These are phyloP conservation scores for Penicillium verhagenii DNA, from an alignment of 495 filamentous ascomycete genomes.

Conservation along the genomic window DNA sequence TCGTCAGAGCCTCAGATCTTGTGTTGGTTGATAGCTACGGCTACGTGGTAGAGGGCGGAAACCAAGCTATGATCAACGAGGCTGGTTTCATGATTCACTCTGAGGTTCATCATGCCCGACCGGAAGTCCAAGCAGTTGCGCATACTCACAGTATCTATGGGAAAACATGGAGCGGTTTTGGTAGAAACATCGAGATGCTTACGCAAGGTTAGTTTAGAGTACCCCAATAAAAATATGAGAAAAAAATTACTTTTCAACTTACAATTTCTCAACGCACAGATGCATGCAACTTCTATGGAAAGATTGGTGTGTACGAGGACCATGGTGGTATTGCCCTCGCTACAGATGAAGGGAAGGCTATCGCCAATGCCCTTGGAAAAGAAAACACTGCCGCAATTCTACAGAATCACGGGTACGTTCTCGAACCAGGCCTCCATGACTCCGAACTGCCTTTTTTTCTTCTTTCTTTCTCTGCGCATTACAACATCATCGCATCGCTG, in stretches of 20 bases:
- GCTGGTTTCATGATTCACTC: neutral
- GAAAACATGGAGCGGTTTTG: conserved; percentile 31
- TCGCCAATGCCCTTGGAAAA: conserved; percentile 49
- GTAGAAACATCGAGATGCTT: conserved; percentile 36
- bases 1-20: conserved; percentile 37
- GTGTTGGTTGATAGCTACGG: conserved; percentile 38
- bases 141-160: conserved; percentile 37
- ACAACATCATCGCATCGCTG: too few relatives aligned
- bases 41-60: conserved; percentile 35
- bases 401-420: conserved; percentile 61
- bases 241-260: neutral
- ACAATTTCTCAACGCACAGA: conserved; percentile 13
- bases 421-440: too few relatives aligned
- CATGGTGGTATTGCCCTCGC: conserved; percentile 52
- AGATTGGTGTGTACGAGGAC: conserved; percentile 40
- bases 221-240: neutral
- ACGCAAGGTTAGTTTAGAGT: conserved; percentile 43
- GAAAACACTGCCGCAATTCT: conserved; percentile 54
- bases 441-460: too few relatives aligned
- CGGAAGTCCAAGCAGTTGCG: conserved; percentile 22
- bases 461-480: too few relatives aligned
- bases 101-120: neutral
- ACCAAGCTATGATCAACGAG: neutral
- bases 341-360: conserved; percentile 52
- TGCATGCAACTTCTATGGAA: conserved; percentile 50